Conservation (phyloP, 257 asterid genomes). For the Cynanchum wilfordii region DNA sequence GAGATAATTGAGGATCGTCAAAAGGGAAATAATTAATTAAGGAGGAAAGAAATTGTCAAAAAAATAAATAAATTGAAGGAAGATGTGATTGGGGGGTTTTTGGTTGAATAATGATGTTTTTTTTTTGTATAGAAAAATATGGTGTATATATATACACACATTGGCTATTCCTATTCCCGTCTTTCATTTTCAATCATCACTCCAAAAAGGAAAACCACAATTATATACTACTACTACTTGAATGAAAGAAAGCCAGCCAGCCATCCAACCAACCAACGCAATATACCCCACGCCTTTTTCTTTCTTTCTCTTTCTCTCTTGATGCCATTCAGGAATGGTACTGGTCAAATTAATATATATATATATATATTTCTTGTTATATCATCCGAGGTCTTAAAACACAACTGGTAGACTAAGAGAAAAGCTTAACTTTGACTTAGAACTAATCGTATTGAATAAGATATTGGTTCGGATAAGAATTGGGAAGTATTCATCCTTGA, state of each 20-base stretch:
- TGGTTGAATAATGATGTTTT: no score
- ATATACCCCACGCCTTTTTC: background rate
- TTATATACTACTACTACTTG: constrained; percentile 1
- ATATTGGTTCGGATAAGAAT: background rate
- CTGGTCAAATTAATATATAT: no score
- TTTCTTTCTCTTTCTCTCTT: background rate
- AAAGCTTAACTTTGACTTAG: no score
- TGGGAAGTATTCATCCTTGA: background rate
- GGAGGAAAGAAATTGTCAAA: background rate
- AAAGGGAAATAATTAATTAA: background rate
- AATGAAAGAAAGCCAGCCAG: no score
- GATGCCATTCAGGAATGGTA: no score
- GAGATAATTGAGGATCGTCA: constrained; percentile 8
- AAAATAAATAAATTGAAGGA: background rate
- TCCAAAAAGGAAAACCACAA: constrained; percentile 1
- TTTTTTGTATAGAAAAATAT: background rate
- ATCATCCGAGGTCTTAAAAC: no score
- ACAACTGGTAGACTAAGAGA: no score
- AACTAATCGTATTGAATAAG: no score
- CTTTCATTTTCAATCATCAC: background rate
- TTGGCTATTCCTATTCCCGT: background rate
- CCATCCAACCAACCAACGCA: background rate
- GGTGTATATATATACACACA: no score
- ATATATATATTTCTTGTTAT: no score
- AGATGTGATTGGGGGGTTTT: constrained; percentile 3